phyloP scores from a whole-genome alignment of 2,329 filamentous ascomycete species.

The Penicillium nordicum region DNA sequence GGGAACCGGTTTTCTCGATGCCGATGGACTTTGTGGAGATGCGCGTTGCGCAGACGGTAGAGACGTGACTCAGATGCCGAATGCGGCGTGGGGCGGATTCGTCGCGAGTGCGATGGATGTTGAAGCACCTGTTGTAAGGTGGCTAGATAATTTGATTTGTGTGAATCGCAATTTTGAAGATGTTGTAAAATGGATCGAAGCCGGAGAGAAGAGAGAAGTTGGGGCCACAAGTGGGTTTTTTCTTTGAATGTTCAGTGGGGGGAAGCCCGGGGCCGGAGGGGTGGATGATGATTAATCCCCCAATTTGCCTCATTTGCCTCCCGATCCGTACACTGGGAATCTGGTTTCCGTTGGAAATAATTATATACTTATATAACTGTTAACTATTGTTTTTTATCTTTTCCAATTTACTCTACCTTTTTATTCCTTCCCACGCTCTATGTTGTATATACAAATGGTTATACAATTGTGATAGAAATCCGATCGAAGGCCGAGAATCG shows the following conservation, averaged over 20 bases:
- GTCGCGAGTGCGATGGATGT: constrained; percentile 1
- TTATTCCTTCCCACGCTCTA: neutral
- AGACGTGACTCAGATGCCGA: constrained; percentile 18
- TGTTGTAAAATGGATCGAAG: constrained; percentile 1
- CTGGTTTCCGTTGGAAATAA: neutral
- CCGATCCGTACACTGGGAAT: neutral
- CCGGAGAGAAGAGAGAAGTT: neutral
- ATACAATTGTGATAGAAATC: neutral
- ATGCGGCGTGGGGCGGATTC: constrained; percentile 16
- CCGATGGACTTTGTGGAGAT: constrained; percentile 7
- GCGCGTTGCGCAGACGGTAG: constrained; percentile 10
- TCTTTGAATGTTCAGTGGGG: constrained; percentile 13
- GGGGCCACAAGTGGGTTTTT: constrained; percentile 20
- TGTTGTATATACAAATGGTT: neutral
- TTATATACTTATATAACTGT: neutral
- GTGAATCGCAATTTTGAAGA: neutral
- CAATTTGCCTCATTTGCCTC: constrained; percentile 1
- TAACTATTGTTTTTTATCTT: too few relatives aligned
- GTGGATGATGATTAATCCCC: constrained; percentile 21
- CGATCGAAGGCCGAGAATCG: constrained; percentile 5
- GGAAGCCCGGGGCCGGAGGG: constrained; percentile 6
- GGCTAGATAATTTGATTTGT: neutral
- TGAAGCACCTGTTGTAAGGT: neutral
- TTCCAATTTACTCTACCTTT: neutral
- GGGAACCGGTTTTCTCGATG: neutral